phyloP scores from a whole-genome alignment of 495 filamentous ascomycete species.

The Podospora bellae-mahoneyi region DNA sequence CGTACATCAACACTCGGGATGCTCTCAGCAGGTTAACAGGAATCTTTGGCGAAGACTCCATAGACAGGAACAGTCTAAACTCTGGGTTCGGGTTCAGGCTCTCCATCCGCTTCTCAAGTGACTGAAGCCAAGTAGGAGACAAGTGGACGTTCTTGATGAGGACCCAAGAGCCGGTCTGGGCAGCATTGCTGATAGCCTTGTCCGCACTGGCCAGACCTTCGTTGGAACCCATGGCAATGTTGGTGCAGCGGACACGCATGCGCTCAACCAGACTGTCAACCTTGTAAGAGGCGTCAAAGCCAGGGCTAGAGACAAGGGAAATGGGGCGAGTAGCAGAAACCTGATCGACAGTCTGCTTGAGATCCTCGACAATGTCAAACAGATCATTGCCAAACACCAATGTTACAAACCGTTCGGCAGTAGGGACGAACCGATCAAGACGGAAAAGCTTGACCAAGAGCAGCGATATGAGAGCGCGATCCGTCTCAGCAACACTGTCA shows the following conservation, averaged over 20 bases:
- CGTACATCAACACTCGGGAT: constrained; percentile 93
- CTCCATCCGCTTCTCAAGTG: constrained; percentile 92
- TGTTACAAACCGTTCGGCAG: constrained; percentile 84
- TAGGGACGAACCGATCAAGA: constrained; percentile 89
- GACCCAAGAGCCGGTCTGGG: constrained; percentile 91
- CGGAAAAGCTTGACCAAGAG: constrained; percentile 91
- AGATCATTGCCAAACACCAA: constrained; percentile 83
- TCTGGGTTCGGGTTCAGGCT: constrained; percentile 90
- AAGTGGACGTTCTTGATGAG: constrained; percentile 99
- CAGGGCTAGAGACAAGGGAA: constrained; percentile 86
- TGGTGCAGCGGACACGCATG: constrained; percentile 75
- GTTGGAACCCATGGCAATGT: constrained; percentile 98
- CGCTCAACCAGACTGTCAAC: constrained; percentile 91
- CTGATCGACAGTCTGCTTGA: constrained; percentile 79
- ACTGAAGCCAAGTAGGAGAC: constrained; percentile 92
- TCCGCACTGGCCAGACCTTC: constrained; percentile 89
- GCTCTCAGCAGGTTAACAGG: constrained; percentile 93
- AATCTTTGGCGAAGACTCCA: constrained; percentile 96
- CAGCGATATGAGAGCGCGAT: constrained; percentile 78
- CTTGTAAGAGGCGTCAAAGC: constrained; percentile 98
- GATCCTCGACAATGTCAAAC: constrained; percentile 75
- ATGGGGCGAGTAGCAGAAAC: constrained; percentile 83
- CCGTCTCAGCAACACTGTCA: constrained; percentile 56
- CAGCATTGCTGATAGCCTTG: constrained; percentile 90
- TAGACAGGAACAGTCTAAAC: constrained; percentile 94